Evolutionary conservation across 139 green algal species (phyloP).

Genomic region (Coelastrella sp.): DNA sequence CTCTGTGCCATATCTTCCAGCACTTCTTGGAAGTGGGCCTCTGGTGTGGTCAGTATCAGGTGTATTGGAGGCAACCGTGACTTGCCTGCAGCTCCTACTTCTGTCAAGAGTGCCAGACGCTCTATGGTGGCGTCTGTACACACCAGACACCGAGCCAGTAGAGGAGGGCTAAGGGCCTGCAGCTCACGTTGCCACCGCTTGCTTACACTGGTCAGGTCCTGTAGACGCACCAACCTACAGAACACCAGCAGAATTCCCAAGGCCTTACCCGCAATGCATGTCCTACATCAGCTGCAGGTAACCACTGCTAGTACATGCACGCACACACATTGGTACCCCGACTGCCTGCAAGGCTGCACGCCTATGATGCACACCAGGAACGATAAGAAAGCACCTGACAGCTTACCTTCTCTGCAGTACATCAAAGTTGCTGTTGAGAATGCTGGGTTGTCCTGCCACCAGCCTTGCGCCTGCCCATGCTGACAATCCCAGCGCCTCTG

Average conservation of each 20-base stretch:
- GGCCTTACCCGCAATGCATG: too few relatives aligned
- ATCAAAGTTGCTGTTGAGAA: constrained; percentile 27
- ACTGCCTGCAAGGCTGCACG: too few relatives aligned
- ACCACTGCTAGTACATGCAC: too few relatives aligned
- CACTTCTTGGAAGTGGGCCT: constrained; percentile 1
- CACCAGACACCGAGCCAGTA: constrained; percentile 22
- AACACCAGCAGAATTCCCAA: not conserved
- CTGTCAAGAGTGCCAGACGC: constrained; percentile 13
- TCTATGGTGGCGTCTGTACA: constrained; percentile 17
- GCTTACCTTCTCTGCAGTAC: constrained; percentile 26
- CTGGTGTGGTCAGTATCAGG: constrained; percentile 32
- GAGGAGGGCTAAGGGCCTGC: not conserved
- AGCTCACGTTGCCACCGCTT: constrained; percentile 19
- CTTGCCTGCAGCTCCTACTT: not conserved
- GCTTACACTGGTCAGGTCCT: not conserved
- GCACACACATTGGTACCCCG: too few relatives aligned
- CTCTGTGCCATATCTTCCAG: not conserved
- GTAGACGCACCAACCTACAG: constrained; percentile 38
- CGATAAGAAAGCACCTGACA: too few relatives aligned
- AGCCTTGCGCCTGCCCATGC: constrained; percentile 17
- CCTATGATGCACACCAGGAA: too few relatives aligned
- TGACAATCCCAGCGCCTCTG: constrained; percentile 29
- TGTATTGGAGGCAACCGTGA: not conserved
- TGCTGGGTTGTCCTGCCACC: constrained; percentile 29
- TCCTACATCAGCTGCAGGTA: too few relatives aligned